Base-by-base conservation (phyloP, 2,329 filamentous ascomycete species). In the Plenodomus tracheiphilus region DNA sequence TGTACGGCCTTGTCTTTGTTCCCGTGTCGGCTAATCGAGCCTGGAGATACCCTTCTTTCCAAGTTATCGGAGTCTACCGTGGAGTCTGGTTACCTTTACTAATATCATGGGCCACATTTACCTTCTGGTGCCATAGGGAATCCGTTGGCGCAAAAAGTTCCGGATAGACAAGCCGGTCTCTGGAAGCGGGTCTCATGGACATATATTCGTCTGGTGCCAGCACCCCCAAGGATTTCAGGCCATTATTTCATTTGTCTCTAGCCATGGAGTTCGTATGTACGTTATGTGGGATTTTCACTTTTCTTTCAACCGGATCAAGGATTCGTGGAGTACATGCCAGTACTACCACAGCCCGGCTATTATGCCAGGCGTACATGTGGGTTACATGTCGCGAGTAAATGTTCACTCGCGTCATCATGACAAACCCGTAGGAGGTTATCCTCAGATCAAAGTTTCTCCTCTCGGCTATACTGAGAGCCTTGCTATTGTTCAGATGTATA, bases 1-100 rank as follows among this genome's bases (percentile, higher is more conserved):
- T 57, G 54, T 56, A 56, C 58, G 61, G 56, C 59, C 53, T 57
- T 62, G 54, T 53, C 42, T 56, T 59, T 59, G 43, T 70, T 65
- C 49, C 57, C 59, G 58, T 61, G 60, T 66, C 59, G 59, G 64
- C 64, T 51, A 57, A 51, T 56, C 48, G 56, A 59, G 51, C 60
- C 66, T 56, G 65, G 65, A 69, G 65, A 71, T 70, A 71, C 66
- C 68, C 67, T 56, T 64, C 51, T 56, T 59, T 50, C 47, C 49
- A 49, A 48, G 47, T 57, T 66, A 64, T 56, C 61, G 61, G 68
- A 65, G 56, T 58, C 56, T 56, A 57, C 54, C 62, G 57, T 66
- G 64, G 65, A 65, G 60, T 64, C 60, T 58, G 56, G 61, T 58
- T 53, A 54, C 46, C 42, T 52, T n/a, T 59, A 54, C 46, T 60